These are phyloP conservation scores for Xylaria polymorpha DNA, from an alignment of 2,329 filamentous ascomycete species.

Conservation along the genomic window DNA sequence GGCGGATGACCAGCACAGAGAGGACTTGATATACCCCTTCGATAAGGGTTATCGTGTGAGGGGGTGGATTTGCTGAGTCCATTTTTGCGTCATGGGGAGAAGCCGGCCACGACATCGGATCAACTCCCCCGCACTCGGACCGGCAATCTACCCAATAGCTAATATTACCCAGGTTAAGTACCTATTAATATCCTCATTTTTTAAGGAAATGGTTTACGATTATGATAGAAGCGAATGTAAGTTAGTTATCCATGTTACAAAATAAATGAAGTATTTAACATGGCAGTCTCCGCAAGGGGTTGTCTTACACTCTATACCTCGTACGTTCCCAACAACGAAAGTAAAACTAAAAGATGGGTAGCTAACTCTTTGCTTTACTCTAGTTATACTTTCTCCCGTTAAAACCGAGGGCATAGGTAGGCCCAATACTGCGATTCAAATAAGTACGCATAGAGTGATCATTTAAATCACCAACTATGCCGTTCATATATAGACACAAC, in stretches of 20 bases:
- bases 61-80: constrained; percentile 6
- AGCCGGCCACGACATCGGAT: not conserved
- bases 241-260: too few relatives aligned
- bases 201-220: too few relatives aligned
- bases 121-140: constrained; percentile 2
- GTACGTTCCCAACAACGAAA: too few relatives aligned
- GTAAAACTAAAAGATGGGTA: not conserved
- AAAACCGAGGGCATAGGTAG: not conserved
- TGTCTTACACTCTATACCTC: too few relatives aligned
- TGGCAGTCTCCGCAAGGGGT: too few relatives aligned
- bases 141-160: not conserved
- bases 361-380: not conserved
- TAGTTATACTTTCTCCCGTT: not conserved
- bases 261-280: too few relatives aligned
- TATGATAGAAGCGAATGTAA: too few relatives aligned
- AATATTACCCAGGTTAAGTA: not conserved
- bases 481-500: not conserved
- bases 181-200: not conserved
- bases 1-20: not conserved
- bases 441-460: not conserved
- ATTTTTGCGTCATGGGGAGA: constrained; percentile 20
- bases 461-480: not conserved
- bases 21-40: constrained; percentile 18
- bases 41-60: constrained; percentile 10
- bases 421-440: not conserved